Percentiles rank a stretch among this genome's conserved stretches.
phyloP scores from a whole-genome alignment of 257 asterid species.

The Schizonepeta tenuifolia region DNA sequence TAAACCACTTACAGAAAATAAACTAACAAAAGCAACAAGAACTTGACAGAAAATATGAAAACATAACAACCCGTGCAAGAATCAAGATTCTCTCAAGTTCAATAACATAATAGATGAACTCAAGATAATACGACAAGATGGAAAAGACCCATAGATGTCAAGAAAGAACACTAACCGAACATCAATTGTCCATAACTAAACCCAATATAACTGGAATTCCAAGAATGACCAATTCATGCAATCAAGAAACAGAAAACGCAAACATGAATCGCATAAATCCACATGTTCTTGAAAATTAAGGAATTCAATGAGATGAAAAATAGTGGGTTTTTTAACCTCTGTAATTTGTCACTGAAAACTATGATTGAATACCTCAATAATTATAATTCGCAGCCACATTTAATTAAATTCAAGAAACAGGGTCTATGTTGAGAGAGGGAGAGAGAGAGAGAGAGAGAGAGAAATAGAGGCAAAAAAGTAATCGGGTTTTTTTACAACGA shows the following conservation, averaged over 20 bases:
- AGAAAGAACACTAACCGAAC: slow-evolving; percentile 16
- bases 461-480: slow-evolving; percentile 8
- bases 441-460: slow-evolving; percentile 5
- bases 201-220: slow-evolving; percentile 19
- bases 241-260: slow-evolving; percentile 29
- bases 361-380: slow-evolving; percentile 37
- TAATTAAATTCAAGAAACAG: slow-evolving; percentile 36
- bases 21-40: slow-evolving; percentile 13
- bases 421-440: slow-evolving; percentile 20
- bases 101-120: slow-evolving; percentile 19
- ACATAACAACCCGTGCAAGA: neutral
- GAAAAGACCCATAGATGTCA: neutral
- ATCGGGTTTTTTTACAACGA: slow-evolving; percentile 37
- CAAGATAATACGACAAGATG: slow-evolving; percentile 1
- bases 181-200: neutral
- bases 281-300: slow-evolving; percentile 16
- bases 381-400: slow-evolving; percentile 37
- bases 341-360: slow-evolving; percentile 25
- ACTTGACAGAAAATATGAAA: neutral
- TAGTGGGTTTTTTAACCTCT: slow-evolving; percentile 29
- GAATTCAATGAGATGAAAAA: slow-evolving; percentile 11
- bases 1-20: neutral
- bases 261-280: slow-evolving; percentile 22
- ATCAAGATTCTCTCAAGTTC: slow-evolving; percentile 29
- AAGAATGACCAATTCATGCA: slow-evolving; percentile 33